Conservation (phyloP, 441 rosid genomes). For the Syzygium syzygioides region DNA sequence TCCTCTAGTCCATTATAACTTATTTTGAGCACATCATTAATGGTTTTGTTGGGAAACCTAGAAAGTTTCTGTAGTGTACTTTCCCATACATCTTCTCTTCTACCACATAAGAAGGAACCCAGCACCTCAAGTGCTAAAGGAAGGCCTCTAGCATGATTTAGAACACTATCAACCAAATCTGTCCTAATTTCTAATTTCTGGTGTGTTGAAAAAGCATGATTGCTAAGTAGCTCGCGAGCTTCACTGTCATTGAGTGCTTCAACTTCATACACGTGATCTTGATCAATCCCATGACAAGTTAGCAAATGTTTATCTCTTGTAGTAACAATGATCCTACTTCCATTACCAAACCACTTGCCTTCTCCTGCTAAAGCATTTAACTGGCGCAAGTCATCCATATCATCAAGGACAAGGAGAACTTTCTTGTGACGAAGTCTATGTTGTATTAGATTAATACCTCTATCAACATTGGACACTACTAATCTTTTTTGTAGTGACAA, state of each 20-base stretch:
- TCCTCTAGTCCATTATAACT: background rate
- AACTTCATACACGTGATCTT: background rate
- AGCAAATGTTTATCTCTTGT: background rate
- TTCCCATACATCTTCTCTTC: background rate
- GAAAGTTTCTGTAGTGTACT: fast-evolving
- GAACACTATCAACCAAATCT: background rate
- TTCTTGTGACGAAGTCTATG: fast-evolving
- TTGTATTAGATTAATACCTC: background rate
- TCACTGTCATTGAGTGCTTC: fast-evolving
- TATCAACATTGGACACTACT: fast-evolving
- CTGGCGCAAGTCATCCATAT: fast-evolving
- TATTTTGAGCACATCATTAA: background rate
- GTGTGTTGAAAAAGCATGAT: background rate
- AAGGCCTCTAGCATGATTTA: background rate
- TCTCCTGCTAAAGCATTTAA: fast-evolving
- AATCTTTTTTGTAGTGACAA: fast-evolving
- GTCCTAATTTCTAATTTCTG: fast-evolving
- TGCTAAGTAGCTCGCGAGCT: fast-evolving
- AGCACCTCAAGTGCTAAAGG: background rate
- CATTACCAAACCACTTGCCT: fast-evolving
- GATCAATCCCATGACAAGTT: fast-evolving
- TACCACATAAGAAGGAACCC: background rate
- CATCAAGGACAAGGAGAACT: background rate
- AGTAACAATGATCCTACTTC: background rate
- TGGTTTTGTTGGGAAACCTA: fast-evolving